Evolutionary conservation across 805 yeast species (phyloP).

Genomic region (Ogataea polymorpha): DNA sequence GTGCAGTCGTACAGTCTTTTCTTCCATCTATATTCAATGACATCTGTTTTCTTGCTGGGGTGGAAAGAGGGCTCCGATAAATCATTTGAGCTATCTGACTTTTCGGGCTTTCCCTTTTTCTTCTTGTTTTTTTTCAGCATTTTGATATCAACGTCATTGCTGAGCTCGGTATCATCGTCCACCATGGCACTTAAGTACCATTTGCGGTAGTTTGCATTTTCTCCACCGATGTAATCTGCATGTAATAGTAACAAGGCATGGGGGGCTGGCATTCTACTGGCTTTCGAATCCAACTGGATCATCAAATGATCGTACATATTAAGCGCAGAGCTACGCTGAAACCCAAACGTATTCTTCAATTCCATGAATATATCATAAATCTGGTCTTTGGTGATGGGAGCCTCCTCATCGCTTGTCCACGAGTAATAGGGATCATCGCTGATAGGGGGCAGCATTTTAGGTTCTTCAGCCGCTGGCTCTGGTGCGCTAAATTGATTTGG

Average conservation of each 20-base stretch:
- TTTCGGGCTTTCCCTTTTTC: slow-evolving; percentile 49
- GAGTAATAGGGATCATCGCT: slow-evolving; percentile 48
- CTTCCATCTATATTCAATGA: slow-evolving; percentile 84
- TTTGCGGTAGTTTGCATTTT: slow-evolving; percentile 77
- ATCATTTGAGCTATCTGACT: slow-evolving; percentile 12
- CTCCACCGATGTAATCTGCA: slow-evolving; percentile 91
- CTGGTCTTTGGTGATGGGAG: slow-evolving; percentile 68
- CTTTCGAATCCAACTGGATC: slow-evolving; percentile 80
- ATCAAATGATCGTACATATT: slow-evolving; percentile 83
- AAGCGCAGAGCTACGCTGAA: slow-evolving; percentile 72
- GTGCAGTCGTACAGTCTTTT: slow-evolving; percentile 52
- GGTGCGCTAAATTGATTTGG: slow-evolving; percentile 8
- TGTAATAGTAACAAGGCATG: slow-evolving; percentile 76
- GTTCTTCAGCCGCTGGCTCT: slow-evolving; percentile 14
- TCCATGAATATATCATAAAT: slow-evolving; percentile 60
- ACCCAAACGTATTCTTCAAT: slow-evolving; percentile 69
- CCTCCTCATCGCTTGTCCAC: slow-evolving; percentile 58
- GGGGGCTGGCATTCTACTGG: slow-evolving; percentile 71
- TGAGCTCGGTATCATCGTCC: slow-evolving; percentile 62
- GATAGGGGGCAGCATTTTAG: slow-evolving; percentile 14
- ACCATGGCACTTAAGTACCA: slow-evolving; percentile 91
- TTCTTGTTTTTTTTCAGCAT: slow-evolving; percentile 58
- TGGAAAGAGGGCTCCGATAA: slow-evolving; percentile 22
- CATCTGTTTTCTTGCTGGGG: slow-evolving; percentile 44
- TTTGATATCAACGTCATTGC: slow-evolving; percentile 61